Conservation (phyloP, 345 rosid genomes). For the Leavenworthia alabamica region DNA sequence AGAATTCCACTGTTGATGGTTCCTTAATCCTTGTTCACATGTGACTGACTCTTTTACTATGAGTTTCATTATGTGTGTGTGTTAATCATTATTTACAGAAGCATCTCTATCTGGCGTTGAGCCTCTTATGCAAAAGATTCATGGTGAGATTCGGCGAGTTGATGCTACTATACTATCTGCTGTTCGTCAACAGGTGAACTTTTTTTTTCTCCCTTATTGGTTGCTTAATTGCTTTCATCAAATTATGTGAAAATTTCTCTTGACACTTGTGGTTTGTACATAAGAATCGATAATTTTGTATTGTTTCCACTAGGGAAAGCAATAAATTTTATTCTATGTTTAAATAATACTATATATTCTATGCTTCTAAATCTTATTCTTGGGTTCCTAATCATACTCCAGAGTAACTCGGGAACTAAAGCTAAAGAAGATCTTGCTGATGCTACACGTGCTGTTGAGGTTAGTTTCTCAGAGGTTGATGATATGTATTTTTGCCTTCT, state of each 20-base stretch:
- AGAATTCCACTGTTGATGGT: background rate
- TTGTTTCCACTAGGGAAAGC: background rate
- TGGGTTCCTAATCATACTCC: constrained; percentile 20
- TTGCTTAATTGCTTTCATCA: background rate
- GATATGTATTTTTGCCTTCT: background rate
- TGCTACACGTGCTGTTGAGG: constrained; percentile 97
- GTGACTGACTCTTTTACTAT: background rate
- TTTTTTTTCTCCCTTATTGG: background rate
- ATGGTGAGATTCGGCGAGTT: constrained; percentile 84
- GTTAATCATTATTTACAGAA: constrained; percentile 46
- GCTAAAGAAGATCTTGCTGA: constrained; percentile 99
- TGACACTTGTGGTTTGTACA: background rate
- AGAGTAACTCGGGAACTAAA: constrained; percentile 97
- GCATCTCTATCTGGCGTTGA: constrained; percentile 94
- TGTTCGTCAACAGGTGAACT: constrained; percentile 89
- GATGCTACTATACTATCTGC: constrained; percentile 88
- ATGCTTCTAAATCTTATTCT: background rate
- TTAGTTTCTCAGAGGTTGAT: constrained; percentile 31
- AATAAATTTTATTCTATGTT: background rate
- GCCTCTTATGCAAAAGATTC: constrained; percentile 97
- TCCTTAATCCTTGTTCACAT: background rate
- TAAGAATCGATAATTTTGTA: background rate
- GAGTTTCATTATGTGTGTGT: constrained; percentile 3
- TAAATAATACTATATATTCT: background rate
- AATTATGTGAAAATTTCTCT: background rate